Evolutionary conservation across 139 green algal species (phyloP).

Genomic region (Chlorella sorokiniana): DNA sequence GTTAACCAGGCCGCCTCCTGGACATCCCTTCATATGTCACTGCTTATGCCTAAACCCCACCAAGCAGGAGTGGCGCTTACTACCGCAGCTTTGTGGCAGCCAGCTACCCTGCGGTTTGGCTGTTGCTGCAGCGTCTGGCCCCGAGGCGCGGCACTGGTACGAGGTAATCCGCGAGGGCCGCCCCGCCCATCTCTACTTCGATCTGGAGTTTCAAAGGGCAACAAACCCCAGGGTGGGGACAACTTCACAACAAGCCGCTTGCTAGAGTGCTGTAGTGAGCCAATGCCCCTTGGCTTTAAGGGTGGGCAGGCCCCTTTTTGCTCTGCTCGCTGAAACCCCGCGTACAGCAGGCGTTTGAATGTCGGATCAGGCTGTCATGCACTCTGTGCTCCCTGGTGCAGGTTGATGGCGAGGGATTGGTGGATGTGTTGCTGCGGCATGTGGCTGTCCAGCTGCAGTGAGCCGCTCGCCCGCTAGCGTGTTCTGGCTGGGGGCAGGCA

Average conservation of each 20-base stretch:
- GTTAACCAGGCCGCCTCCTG: neutral
- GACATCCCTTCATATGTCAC: neutral
- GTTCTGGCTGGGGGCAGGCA: neutral
- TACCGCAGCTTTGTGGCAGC: slow-evolving; percentile 54
- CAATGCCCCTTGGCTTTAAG: no score
- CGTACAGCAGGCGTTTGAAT: no score
- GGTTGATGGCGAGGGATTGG: slow-evolving; percentile 60
- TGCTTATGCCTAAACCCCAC: neutral
- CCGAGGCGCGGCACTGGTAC: slow-evolving; percentile 55
- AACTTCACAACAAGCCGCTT: no score
- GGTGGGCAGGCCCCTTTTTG: no score
- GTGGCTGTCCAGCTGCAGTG: slow-evolving; percentile 43
- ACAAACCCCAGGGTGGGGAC: slow-evolving; percentile 54
- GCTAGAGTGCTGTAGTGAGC: no score
- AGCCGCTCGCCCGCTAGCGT: neutral
- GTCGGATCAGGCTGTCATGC: neutral
- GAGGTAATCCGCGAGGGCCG: slow-evolving; percentile 70
- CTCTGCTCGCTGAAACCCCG: no score
- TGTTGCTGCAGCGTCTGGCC: slow-evolving; percentile 6
- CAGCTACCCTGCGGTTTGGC: slow-evolving; percentile 48
- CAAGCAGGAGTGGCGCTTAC: slow-evolving; percentile 11
- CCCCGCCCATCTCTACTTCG: slow-evolving; percentile 92
- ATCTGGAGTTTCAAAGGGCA: slow-evolving; percentile 73
- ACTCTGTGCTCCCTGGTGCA: neutral
- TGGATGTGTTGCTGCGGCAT: slow-evolving; percentile 60